phyloP scores from a whole-genome alignment of 2,329 filamentous ascomycete species.

The Fusarium miscanthi region DNA sequence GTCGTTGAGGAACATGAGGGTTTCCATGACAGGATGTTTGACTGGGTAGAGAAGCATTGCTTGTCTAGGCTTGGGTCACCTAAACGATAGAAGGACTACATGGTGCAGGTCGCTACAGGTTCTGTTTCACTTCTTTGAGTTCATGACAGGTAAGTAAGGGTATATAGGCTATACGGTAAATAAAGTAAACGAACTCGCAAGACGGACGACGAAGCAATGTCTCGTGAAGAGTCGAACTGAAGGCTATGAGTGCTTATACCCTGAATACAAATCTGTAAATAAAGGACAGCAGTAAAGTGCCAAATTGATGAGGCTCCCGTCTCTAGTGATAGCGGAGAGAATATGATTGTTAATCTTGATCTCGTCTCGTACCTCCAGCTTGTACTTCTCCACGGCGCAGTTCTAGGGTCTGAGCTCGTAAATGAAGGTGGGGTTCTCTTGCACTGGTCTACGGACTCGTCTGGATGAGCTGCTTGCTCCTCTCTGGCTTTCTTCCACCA shows the following conservation, averaged over 20 bases:
- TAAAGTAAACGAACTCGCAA: no score
- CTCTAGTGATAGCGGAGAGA: no score
- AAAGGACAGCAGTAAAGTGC: no score
- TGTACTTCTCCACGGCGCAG: neutral
- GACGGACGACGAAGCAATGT: neutral
- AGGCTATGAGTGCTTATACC: no score
- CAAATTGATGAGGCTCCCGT: no score
- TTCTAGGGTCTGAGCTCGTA: neutral
- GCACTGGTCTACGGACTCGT: neutral
- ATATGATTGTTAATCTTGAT: neutral
- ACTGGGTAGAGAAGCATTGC: neutral
- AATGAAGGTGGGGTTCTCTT: neutral
- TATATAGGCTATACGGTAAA: neutral
- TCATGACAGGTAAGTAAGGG: neutral
- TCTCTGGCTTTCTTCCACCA: neutral
- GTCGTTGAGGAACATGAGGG: neutral
- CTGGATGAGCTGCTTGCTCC: neutral
- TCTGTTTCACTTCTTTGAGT: neutral
- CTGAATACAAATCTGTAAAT: no score
- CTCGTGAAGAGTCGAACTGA: neutral
- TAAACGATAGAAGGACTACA: neutral
- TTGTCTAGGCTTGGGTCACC: neutral
- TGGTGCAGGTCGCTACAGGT: neutral
- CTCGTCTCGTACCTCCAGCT: neutral
- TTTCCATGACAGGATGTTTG: neutral